Base-by-base conservation (phyloP, 192 early-diverging fungal species). In the Mortierella antarctica region DNA sequence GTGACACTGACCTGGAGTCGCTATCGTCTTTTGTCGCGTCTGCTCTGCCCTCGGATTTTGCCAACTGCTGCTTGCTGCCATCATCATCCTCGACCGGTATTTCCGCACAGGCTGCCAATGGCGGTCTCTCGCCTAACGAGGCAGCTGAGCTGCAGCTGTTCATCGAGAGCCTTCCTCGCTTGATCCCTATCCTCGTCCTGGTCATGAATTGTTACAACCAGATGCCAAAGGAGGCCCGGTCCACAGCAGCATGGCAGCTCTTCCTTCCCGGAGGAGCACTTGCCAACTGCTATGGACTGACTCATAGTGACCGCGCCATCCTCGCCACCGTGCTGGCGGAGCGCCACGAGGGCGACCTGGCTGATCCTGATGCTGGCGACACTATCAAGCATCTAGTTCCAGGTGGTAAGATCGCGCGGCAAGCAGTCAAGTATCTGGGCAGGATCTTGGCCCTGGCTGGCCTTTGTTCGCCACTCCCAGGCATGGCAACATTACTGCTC, bases 211-310 rank as follows among this genome's bases (percentile, higher is more conserved):
- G 86, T 15, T 83, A 80, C 21, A 82, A 85, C 18, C 75, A 86
- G 15, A 65, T 84, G 51, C 86, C 85, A 12, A 88, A 88, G 52
- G 88, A 89, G 74, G 78, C 88, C 10, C 57, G 88, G n/a, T 86
- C 88, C 6, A 78, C 85, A 23, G 71, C 82, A 5, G 83, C 86
- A 9, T 88, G 86, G 65, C 81, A 87, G 50, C 76, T 87, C 62
- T 82, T 86, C 42, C 58, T 89, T 0, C 78, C 88, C 2, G 83
- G 87, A 18, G 88, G 88, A 6, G 74, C 84, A 0, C 82, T 88
- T 6, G 79, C 84, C 5, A 86, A 88, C 71, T 67, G 85, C 5
- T 87, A 86, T 20, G 88, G 88, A 3, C 41, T 89, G 15, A 82
- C 82, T 0, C 88, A 89, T 56, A 44, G 50, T 17, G 85, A 89